Percentiles rank a stretch among this genome's conserved stretches.
Evolutionary conservation across 192 early-diverging fungal genomes (phyloP).

Genomic region (Backusella circina): DNA sequence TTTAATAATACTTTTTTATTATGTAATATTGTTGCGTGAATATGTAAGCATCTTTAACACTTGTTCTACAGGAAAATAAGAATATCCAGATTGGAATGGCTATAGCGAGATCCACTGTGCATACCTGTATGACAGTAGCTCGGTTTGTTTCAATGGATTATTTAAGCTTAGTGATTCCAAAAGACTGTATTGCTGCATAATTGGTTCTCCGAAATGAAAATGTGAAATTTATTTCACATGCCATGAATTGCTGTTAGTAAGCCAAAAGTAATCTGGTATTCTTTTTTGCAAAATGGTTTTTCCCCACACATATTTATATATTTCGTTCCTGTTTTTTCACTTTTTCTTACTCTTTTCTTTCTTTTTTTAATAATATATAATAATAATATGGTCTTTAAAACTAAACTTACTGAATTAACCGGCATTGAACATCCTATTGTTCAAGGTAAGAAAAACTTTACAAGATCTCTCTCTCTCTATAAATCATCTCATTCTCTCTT

Average conservation of each 20-base stretch:
- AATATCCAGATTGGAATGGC: too few species aligned
- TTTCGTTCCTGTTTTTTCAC: neutral
- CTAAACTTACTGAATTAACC: slow-evolving; percentile 60
- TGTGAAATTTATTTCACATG: neutral
- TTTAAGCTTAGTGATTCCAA: too few species aligned
- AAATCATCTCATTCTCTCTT: neutral
- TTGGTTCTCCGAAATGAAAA: neutral
- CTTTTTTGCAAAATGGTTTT: neutral
- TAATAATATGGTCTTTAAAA: slow-evolving; percentile 54
- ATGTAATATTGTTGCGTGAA: too few species aligned
- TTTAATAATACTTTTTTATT: too few species aligned
- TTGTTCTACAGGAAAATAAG: too few species aligned
- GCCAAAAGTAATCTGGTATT: neutral
- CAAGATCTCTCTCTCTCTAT: neutral
- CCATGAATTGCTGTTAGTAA: neutral
- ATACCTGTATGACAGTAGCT: too few species aligned
- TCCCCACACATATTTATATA: neutral
- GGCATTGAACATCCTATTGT: slow-evolving; percentile 74
- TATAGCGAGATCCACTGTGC: too few species aligned
- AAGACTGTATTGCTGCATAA: too few species aligned
- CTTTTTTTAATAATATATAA: neutral
- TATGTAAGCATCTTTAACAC: too few species aligned
- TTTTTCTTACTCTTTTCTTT: slow-evolving; percentile 8
- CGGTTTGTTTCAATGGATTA: too few species aligned
- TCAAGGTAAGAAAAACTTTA: slow-evolving; percentile 53